phyloP scores from a whole-genome alignment of 306 rosid genomes.

The Prunus mongolica region DNA sequence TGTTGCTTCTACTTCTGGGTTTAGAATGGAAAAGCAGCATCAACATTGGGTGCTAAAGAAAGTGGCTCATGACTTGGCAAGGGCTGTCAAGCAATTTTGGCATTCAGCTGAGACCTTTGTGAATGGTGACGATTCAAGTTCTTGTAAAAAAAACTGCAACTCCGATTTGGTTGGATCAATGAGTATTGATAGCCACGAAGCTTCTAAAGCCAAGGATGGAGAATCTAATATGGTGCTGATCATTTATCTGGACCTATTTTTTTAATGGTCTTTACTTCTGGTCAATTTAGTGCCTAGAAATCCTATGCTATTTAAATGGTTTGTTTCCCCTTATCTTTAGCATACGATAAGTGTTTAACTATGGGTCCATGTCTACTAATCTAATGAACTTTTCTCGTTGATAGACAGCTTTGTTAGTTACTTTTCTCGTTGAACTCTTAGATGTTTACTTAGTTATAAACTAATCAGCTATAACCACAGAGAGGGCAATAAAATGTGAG shows the following conservation, averaged over 20 bases:
- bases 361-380: neutral
- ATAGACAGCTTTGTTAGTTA: conserved; percentile 1
- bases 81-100: conserved; percentile 95
- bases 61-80: conserved; percentile 75
- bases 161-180: conserved; percentile 29
- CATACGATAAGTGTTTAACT: neutral
- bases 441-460: neutral
- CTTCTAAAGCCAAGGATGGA: conserved; percentile 36
- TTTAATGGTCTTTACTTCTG: conserved; percentile 12
- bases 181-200: conserved; percentile 34
- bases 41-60: conserved; percentile 47
- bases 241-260: conserved; percentile 19
- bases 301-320: neutral
- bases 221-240: conserved; percentile 38
- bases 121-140: conserved; percentile 26
- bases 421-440: neutral
- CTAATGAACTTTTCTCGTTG: neutral
- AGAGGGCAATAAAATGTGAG: neutral
- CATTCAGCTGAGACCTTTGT: conserved; percentile 67
- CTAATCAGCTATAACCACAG: neutral
- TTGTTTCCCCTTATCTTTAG: neutral
- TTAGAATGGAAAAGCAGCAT: conserved; percentile 59
- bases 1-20: conserved; percentile 60
- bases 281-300: conserved; percentile 18
- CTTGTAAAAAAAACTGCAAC: conserved; percentile 20